phyloP scores from a whole-genome alignment of 768 basidiomycete species.

The Cantharellus cinnabarinus region DNA sequence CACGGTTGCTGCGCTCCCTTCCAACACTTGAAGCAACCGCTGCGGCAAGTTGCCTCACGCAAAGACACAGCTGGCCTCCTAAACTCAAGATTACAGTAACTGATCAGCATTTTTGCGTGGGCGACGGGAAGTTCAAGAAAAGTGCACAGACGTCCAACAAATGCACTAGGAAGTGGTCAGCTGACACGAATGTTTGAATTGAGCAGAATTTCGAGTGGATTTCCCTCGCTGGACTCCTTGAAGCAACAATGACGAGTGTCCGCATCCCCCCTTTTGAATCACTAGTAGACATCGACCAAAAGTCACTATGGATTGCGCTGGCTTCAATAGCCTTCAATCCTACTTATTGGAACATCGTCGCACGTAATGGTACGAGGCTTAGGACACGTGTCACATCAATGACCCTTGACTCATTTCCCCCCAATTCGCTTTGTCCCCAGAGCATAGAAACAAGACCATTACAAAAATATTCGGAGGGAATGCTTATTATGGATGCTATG shows the following conservation, averaged over 20 bases:
- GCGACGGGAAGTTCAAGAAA: too few species aligned
- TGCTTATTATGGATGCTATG: conserved; percentile 60
- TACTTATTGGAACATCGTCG: conserved; percentile 87
- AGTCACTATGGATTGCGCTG: conserved; percentile 45
- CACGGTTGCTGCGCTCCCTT: too few species aligned
- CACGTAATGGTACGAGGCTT: conserved; percentile 53
- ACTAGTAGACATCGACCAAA: conserved; percentile 38
- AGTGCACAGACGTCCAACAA: too few species aligned
- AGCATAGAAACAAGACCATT: conserved; percentile 71
- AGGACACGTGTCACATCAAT: neutral
- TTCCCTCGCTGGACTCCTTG: too few species aligned
- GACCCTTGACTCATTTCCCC: neutral
- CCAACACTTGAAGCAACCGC: too few species aligned
- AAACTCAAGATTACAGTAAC: too few species aligned
- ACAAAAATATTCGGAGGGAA: conserved; percentile 67
- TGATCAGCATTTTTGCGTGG: too few species aligned
- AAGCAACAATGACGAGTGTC: neutral
- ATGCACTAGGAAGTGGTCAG: too few species aligned
- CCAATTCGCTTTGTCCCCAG: conserved; percentile 16
- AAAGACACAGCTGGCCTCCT: too few species aligned
- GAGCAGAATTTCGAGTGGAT: too few species aligned
- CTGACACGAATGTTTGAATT: too few species aligned
- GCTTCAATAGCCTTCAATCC: conserved; percentile 74
- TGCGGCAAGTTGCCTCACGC: too few species aligned
- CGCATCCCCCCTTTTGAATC: conserved; percentile 1